Base-by-base conservation (phyloP, 306 rosid genomes). In the Pyrus pyrifolia region DNA sequence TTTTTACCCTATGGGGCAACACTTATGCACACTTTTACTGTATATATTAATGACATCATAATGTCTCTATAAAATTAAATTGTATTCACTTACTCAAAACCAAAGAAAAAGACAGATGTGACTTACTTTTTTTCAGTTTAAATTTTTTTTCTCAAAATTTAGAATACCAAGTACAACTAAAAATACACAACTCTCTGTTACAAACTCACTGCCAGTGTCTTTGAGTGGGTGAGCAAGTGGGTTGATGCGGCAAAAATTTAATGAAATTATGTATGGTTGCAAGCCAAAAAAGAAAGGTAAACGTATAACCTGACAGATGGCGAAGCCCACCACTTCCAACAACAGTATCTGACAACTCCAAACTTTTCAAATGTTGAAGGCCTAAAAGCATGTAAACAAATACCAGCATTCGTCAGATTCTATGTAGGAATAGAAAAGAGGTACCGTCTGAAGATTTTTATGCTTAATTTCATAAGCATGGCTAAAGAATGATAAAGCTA, bases 321-420 rank as follows among this genome's bases (percentile, higher is more conserved):
- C 75, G 85, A 14, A 95, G 87, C 76, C 98, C 98, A 81, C 74
- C 83, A 91, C 88, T 88, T 79, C 93, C 96, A 75, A 95, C 95
- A 69, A 84, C 88, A 27, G 97, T 95, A 74, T 95, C 98, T 22
- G 98, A 95, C 86, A 95, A 81, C 85, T 90, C 96, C 96, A 95
- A 81, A 82, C 92, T 92, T 83, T 85, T 92, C 87, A 95, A 80
- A 38, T 81, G 85, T 78, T 42, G 74, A 72, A 88, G 95, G 81
- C 91, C 98, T 95, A 81, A 66, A 76, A 80, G 72, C 85, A 81
- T 63, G 63, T 40, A 66, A 68, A 71, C 79, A 78, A 81, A 70
- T 38, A 44, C 65, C 40, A 78, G 80, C 71, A 68, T 80, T 73
- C 52, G 44, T 46, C 1, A 51, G 5, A 64, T 6, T 42, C 22